Evolutionary conservation across 2,329 filamentous ascomycete genomes (phyloP).

Genomic region (Incumbomyces lentus): DNA sequence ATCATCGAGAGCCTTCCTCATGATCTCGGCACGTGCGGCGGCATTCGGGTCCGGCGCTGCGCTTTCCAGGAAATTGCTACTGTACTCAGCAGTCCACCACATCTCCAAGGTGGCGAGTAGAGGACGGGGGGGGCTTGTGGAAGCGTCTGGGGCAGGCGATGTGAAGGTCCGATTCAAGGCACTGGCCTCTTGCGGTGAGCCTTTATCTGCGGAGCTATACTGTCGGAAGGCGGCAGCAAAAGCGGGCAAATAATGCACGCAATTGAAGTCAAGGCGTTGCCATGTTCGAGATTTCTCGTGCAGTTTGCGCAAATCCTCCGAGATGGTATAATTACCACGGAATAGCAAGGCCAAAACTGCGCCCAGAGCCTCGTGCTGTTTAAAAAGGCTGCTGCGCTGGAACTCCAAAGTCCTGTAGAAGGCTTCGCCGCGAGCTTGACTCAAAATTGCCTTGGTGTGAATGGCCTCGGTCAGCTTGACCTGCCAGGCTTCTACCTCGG

Average conservation of each 20-base stretch:
- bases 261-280: conserved; percentile 60
- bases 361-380: conserved; percentile 81
- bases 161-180: conserved; percentile 58
- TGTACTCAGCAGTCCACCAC: conserved; percentile 91
- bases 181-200: conserved; percentile 52
- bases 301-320: conserved; percentile 64
- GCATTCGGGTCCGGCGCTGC: conserved; percentile 45
- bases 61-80: conserved; percentile 74
- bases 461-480: conserved; percentile 65
- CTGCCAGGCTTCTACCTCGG: conserved; percentile 65
- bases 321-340: conserved; percentile 59
- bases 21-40: conserved; percentile 59
- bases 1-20: conserved; percentile 69
- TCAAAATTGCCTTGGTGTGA: conserved; percentile 64
- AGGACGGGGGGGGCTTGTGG: conserved; percentile 44
- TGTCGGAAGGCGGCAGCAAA: conserved; percentile 66
- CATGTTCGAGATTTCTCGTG: conserved; percentile 53
- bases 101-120: conserved; percentile 68
- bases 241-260: conserved; percentile 73
- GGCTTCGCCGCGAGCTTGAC: conserved; percentile 53
- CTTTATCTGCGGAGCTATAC: conserved; percentile 52
- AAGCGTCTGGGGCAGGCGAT: conserved; percentile 2
- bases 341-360: conserved; percentile 71
- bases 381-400: conserved; percentile 66
- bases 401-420: conserved; percentile 69